Percentiles rank a stretch among this genome's conserved stretches.
phyloP scores from a whole-genome alignment of 768 basidiomycete species.

The Suillus tomentosus region DNA sequence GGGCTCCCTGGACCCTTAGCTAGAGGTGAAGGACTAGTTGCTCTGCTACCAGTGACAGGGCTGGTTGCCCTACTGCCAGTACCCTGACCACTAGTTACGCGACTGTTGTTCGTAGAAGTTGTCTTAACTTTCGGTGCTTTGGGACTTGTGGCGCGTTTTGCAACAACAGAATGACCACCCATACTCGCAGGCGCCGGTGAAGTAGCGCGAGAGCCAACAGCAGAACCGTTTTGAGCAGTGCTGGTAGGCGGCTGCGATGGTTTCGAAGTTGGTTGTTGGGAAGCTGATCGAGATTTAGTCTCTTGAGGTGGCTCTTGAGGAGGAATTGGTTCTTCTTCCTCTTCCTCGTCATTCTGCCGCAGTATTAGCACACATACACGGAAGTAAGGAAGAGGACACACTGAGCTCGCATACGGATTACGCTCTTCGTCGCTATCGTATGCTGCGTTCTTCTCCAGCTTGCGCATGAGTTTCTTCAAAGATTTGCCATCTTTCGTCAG shows the following conservation, averaged over 20 bases:
- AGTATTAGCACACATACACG: conserved; percentile 11
- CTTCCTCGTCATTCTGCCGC: conserved; percentile 67
- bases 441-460: conserved; percentile 76
- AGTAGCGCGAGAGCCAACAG: conserved; percentile 53
- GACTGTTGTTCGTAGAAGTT: conserved; percentile 41
- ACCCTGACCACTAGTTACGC: conserved; percentile 51
- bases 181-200: conserved; percentile 54
- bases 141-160: conserved; percentile 84
- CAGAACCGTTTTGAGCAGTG: conserved; percentile 28
- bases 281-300: conserved; percentile 46
- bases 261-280: conserved; percentile 38
- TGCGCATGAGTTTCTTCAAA: conserved; percentile 85
- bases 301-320: conserved; percentile 44
- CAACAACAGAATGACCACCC: conserved; percentile 78
- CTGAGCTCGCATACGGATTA: conserved; percentile 82
- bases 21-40: conserved; percentile 34
- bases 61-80: conserved; percentile 55
- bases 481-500: conserved; percentile 72
- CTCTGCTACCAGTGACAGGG: conserved; percentile 41
- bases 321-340: conserved; percentile 59
- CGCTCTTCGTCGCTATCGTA: conserved; percentile 82
- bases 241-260: conserved; percentile 35
- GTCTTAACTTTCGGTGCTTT: conserved; percentile 63
- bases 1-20: conserved; percentile 26
- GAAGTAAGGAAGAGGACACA: conserved; percentile 35